Conservation (phyloP, 2,329 filamentous ascomycete genomes). For the Acephala macrosclerotiorum region DNA sequence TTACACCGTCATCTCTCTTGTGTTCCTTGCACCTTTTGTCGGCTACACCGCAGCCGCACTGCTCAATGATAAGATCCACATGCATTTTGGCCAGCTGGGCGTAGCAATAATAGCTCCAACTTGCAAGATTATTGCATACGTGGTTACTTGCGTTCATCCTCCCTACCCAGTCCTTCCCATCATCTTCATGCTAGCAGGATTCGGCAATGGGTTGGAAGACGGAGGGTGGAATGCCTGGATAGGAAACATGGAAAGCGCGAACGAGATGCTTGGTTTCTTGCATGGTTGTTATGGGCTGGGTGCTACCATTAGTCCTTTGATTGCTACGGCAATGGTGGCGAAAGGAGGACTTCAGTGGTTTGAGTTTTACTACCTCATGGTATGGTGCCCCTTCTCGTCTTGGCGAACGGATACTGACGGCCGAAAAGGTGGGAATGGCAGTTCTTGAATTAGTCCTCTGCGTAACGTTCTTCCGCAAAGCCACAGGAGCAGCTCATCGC, state of each 20-base stretch:
- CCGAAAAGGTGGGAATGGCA: conserved; percentile 57
- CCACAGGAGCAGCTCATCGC: conserved; percentile 64
- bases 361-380: conserved; percentile 78
- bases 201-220: conserved; percentile 71
- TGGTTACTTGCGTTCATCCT: conserved; percentile 66
- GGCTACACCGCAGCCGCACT: conserved; percentile 71
- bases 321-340: conserved; percentile 71
- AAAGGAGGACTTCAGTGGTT: conserved; percentile 71
- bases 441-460: conserved; percentile 61
- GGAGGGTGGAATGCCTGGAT: conserved; percentile 66
- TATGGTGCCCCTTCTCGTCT: background rate
- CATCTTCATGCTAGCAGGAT: conserved; percentile 70
- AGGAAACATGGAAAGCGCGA: conserved; percentile 72
- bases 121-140: conserved; percentile 32
- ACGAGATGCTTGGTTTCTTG: conserved; percentile 76
- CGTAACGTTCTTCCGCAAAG: conserved; percentile 66
- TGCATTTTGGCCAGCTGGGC: conserved; percentile 24
- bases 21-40: conserved; percentile 71
- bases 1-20: conserved; percentile 69
- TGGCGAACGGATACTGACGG: conserved; percentile 5
- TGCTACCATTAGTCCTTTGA: conserved; percentile 67
- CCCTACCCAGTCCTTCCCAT: conserved; percentile 72
- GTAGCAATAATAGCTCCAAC: conserved; percentile 61
- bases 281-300: conserved; percentile 78
- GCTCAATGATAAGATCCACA: conserved; percentile 59